phyloP scores from a whole-genome alignment of 345 rosid species.

The Eucalyptus decipiens region DNA sequence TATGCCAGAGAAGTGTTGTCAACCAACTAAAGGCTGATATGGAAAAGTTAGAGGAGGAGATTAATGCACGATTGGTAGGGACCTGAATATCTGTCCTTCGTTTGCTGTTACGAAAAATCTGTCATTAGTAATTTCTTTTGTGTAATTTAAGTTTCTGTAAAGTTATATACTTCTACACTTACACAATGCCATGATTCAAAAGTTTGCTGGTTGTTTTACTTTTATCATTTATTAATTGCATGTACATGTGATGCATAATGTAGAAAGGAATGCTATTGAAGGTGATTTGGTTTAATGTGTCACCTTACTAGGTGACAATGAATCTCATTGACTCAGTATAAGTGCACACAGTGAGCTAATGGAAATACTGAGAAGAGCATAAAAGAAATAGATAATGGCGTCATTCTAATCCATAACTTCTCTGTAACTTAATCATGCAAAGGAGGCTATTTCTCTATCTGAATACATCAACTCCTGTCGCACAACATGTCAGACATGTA shows the following conservation, averaged over 20 bases:
- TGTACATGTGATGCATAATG: background rate
- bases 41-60: constrained; percentile 74
- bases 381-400: background rate
- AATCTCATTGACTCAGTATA: background rate
- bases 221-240: background rate
- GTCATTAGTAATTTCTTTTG: background rate
- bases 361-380: background rate
- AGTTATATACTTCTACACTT: background rate
- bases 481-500: background rate
- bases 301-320: background rate
- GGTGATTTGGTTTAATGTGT: background rate
- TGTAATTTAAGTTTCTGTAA: background rate
- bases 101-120: constrained; percentile 15
- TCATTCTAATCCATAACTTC: background rate
- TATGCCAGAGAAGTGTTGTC: constrained; percentile 71
- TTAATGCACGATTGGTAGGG: constrained; percentile 55
- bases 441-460: background rate
- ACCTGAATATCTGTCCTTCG: background rate
- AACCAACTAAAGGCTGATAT: constrained; percentile 88
- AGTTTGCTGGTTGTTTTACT: background rate
- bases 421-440: background rate
- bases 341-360: background rate
- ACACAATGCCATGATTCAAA: background rate
- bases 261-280: background rate
- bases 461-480: background rate